Base-by-base conservation (phyloP, 2,329 filamentous ascomycete species). In the Trichoderma sp. region DNA sequence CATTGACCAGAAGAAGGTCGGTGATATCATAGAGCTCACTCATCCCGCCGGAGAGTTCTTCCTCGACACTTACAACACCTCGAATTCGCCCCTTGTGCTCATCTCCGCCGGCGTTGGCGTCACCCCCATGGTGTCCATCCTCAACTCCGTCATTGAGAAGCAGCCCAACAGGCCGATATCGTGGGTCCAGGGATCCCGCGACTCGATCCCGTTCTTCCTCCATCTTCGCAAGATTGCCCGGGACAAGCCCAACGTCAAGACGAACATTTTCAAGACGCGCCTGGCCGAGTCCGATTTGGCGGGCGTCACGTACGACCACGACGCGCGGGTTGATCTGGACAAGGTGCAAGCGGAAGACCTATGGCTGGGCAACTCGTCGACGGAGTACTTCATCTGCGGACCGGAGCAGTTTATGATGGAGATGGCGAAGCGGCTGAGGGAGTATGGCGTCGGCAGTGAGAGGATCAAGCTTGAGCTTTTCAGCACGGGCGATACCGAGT, bases 11-110 rank as follows among this genome's bases (percentile, higher is more conserved):
- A 83, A 87, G 73, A 77, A 82, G 1, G 82, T 83, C 48, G 90
- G 90, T 47, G 88, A 90, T 71, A 71, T 80, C 0, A 73, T 93
- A 10, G 80, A 88, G 68, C 78, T 92, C 12, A 88, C 88, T 3
- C 88, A 91, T 72, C 90, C 90, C 0, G 81, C 79, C 4, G 87
- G 87, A 48, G 85, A 88, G 71, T 87, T 88, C 75, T 85, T 78
- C 74, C 78, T 88, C 50, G 80, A 85, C 70, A 76, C 76, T 21
- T 75, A 77, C 59, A 74, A 67, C 55, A 71, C 72, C 44, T 70
- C 67, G 39, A 76, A 71, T 67, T 77, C 73, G 24, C 85, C 87
- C 0, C 75, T 89, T 1, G 85, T 89, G 1, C 79, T 89, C 39
- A 81, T 89, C 69, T 87, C 85, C 0, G 86, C 85, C 2, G 87